Conservation (phyloP, 2,329 filamentous ascomycete genomes). For the Aspergillus sp. region DNA sequence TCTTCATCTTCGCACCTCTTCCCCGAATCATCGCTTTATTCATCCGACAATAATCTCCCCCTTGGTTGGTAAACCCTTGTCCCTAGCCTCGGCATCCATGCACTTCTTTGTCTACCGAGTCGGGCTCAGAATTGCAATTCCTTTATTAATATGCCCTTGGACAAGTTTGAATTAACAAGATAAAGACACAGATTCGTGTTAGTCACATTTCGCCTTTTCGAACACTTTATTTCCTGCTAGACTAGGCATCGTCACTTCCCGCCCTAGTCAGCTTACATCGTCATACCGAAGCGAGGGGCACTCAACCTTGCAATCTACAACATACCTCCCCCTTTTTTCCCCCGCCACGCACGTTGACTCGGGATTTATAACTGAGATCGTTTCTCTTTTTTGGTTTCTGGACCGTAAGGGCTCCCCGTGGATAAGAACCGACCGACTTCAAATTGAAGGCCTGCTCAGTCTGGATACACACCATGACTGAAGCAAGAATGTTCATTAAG, state of each 20-base stretch:
- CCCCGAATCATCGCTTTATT: background rate
- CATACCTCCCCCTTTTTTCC: background rate
- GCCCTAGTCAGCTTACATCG: slow-evolving; percentile 8
- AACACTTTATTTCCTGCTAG: background rate
- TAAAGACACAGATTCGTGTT: background rate
- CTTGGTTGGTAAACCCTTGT: background rate
- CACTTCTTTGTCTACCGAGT: background rate
- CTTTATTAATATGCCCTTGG: background rate
- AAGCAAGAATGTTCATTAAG: slow-evolving; percentile 65
- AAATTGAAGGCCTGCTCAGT: slow-evolving; percentile 12
- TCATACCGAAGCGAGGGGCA: slow-evolving; percentile 6
- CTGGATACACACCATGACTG: slow-evolving; percentile 47
- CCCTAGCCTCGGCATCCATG: background rate
- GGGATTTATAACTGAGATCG: background rate
- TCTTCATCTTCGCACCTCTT: background rate
- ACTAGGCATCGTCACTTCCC: slow-evolving; percentile 2
- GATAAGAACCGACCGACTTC: slow-evolving; percentile 9
- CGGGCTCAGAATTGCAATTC: background rate
- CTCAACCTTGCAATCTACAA: background rate
- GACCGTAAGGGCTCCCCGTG: slow-evolving; percentile 23
- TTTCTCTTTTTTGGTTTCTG: slow-evolving; percentile 8
- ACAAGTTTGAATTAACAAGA: background rate
- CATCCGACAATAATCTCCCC: background rate
- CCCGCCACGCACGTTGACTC: background rate
- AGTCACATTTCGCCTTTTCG: background rate